Evolutionary conservation across 2,329 filamentous ascomycete species (phyloP).

Genomic region (Dendrostoma leiphaemia): DNA sequence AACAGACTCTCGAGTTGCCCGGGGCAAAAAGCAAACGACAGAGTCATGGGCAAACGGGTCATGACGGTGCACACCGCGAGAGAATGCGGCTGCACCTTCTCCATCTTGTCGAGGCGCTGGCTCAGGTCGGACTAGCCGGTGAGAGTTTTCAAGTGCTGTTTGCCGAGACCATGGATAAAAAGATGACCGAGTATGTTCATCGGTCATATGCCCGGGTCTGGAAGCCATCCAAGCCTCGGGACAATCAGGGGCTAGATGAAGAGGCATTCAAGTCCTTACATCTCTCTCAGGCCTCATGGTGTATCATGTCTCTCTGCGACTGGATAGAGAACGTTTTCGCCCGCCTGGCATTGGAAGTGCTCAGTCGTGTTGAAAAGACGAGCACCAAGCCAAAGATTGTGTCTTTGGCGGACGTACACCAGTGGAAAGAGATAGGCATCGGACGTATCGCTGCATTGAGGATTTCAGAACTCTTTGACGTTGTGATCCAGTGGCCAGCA

Average conservation of each 20-base stretch:
- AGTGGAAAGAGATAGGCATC: constrained; percentile 70
- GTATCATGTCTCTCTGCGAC: constrained; percentile 56
- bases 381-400: constrained; percentile 36
- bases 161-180: constrained; percentile 66
- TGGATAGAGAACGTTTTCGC: constrained; percentile 70
- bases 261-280: constrained; percentile 22
- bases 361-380: constrained; percentile 41
- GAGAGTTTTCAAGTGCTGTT: constrained; percentile 69
- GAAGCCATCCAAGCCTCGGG: constrained; percentile 30
- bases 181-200: constrained; percentile 63
- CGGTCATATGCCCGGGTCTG: constrained; percentile 64
- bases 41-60: neutral
- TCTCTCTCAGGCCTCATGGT: constrained; percentile 45
- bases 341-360: constrained; percentile 61
- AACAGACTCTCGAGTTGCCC: constrained; percentile 43
- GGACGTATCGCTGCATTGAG: constrained; percentile 66
- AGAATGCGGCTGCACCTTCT: constrained; percentile 50
- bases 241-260: constrained; percentile 8
- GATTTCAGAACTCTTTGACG: constrained; percentile 74
- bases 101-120: constrained; percentile 56
- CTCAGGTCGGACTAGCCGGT: constrained; percentile 65
- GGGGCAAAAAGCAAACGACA: neutral
- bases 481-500: constrained; percentile 71
- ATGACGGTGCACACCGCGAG: constrained; percentile 24
- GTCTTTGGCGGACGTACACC: constrained; percentile 57